A percentile compares a stretch with the other conserved stretches of the same genome.
Evolutionary conservation across 176 grass and related monocot genomes (phyloP).

Genomic region (Puya raimondii): DNA sequence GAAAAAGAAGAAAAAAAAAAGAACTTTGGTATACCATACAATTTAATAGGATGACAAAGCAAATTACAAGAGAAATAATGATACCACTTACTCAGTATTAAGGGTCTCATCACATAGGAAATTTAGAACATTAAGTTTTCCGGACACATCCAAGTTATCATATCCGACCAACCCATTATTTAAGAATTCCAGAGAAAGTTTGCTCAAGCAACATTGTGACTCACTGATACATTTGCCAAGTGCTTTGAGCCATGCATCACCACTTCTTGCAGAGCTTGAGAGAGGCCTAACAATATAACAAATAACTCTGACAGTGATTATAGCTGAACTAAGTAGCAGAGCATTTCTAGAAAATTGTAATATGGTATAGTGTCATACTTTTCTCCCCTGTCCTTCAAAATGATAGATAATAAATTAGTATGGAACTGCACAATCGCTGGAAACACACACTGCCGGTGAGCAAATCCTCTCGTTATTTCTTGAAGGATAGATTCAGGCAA

Average conservation of each 20-base stretch:
- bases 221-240: constrained; percentile 43
- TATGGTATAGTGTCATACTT: constrained; percentile 31
- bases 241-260: constrained; percentile 47
- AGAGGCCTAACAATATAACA: constrained; percentile 39
- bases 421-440: constrained; percentile 49
- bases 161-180: constrained; percentile 43
- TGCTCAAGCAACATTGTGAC: constrained; percentile 31
- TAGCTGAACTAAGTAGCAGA: background rate
- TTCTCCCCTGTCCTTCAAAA: constrained; percentile 47
- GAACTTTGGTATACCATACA: constrained; percentile 22
- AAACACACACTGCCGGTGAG: constrained; percentile 33
- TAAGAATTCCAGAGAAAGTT: constrained; percentile 30
- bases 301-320: background rate
- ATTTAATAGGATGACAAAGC: constrained; percentile 20
- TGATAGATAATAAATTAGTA: constrained; percentile 58
- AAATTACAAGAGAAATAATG: constrained; percentile 14
- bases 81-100: constrained; percentile 48
- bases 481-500: constrained; percentile 62
- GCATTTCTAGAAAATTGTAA: constrained; percentile 12
- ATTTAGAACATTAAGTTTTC: constrained; percentile 66
- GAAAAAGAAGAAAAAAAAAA: constrained; percentile 16
- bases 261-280: constrained; percentile 37
- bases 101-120: constrained; percentile 72
- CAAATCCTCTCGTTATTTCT: constrained; percentile 54
- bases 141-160: constrained; percentile 48